These are phyloP conservation scores for Metschnikowia colocasiae DNA, from an alignment of 805 yeast genomes.

Conservation along the genomic window DNA sequence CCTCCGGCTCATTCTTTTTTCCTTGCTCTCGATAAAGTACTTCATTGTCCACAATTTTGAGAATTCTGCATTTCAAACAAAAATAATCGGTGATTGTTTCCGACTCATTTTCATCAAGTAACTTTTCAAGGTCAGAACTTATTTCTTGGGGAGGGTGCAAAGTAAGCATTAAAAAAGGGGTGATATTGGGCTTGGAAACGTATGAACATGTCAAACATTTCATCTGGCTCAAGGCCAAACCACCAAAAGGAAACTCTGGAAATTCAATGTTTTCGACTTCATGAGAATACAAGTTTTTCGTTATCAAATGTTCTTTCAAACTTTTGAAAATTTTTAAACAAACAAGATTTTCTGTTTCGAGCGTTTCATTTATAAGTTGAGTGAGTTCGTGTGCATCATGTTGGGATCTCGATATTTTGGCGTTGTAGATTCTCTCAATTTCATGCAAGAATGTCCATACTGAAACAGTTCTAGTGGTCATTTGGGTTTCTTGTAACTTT, in stretches of 20 bases:
- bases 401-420: conserved; percentile 74
- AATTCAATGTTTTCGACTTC: conserved; percentile 23
- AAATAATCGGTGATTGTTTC: conserved; percentile 78
- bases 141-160: conserved; percentile 63
- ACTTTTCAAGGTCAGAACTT: conserved; percentile 45
- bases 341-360: conserved; percentile 59
- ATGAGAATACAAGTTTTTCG: conserved; percentile 1
- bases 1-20: conserved; percentile 23
- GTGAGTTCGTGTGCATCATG: conserved; percentile 95
- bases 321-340: conserved; percentile 33
- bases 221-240: conserved; percentile 62
- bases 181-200: conserved; percentile 53
- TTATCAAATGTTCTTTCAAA: conserved; percentile 12
- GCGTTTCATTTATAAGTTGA: conserved; percentile 73
- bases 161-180: conserved; percentile 69
- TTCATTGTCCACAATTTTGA: conserved; percentile 30
- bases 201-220: conserved; percentile 65
- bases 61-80: conserved; percentile 66
- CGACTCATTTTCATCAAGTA: conserved; percentile 54
- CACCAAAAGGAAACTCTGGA: conserved; percentile 73
- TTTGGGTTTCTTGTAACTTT: conserved; percentile 61
- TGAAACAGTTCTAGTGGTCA: conserved; percentile 51
- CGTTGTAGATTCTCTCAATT: conserved; percentile 67
- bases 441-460: conserved; percentile 78
- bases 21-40: conserved; percentile 20